Conservation (phyloP, 2,329 filamentous ascomycete species). For the Aphanocladium album region DNA sequence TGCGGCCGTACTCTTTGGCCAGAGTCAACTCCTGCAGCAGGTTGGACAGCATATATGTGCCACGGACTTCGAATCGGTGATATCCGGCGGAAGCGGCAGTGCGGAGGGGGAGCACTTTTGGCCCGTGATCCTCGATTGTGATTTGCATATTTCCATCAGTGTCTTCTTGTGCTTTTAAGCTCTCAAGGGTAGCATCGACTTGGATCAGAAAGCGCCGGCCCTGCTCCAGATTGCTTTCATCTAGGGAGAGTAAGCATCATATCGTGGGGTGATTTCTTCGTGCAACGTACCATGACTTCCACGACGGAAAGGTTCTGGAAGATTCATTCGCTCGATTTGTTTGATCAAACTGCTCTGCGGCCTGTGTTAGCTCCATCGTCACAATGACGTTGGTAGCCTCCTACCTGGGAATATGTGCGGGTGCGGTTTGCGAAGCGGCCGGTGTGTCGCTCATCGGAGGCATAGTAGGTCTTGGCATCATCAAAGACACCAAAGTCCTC, state of each 20-base stretch:
- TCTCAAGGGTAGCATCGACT: conserved; percentile 77
- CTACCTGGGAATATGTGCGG: conserved; percentile 53
- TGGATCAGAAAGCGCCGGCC: conserved; percentile 77
- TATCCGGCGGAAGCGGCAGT: conserved; percentile 82
- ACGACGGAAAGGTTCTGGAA: conserved; percentile 51
- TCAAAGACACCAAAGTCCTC: conserved; percentile 49
- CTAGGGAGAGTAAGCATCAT: conserved; percentile 38
- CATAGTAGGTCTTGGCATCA: conserved; percentile 56
- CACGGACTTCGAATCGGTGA: conserved; percentile 84
- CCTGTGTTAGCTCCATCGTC: conserved; percentile 23
- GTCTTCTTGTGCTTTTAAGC: conserved; percentile 78
- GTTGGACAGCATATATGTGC: conserved; percentile 97
- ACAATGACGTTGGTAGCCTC: conserved; percentile 5
- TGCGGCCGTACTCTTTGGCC: conserved; percentile 83
- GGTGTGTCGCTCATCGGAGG: conserved; percentile 49
- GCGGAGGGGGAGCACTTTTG: conserved; percentile 81
- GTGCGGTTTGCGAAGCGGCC: conserved; percentile 46
- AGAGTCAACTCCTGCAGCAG: conserved; percentile 90
- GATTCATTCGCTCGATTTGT: conserved; percentile 47
- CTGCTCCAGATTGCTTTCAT: conserved; percentile 64
- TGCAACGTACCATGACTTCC: conserved; percentile 51
- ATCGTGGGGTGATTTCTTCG: background rate
- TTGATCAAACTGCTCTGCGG: conserved; percentile 47
- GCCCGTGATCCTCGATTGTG: conserved; percentile 91
- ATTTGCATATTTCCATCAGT: conserved; percentile 95